Evolutionary conservation across 1,139 yeast genomes (phyloP).

Genomic region (Debaryomyces singareniensis): DNA sequence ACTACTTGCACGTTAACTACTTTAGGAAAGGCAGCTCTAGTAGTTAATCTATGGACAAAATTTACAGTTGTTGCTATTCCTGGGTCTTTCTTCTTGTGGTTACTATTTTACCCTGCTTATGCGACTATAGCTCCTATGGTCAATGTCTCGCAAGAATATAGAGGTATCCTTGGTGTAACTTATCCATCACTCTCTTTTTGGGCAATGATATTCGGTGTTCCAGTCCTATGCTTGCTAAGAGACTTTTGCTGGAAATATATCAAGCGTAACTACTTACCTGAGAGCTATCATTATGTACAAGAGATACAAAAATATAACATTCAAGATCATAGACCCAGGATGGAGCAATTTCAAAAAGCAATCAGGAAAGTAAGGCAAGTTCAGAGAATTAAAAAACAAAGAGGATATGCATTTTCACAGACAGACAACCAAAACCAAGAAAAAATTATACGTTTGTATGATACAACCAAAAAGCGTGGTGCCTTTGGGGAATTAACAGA

Average conservation of each 20-base stretch:
- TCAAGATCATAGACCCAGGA: constrained; percentile 89
- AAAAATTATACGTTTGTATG: constrained; percentile 85
- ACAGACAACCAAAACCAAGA: constrained; percentile 92
- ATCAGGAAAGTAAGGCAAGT: constrained; percentile 96
- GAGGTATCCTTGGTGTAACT: constrained; percentile 70
- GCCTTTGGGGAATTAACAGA: constrained; percentile 42
- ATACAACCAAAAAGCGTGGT: constrained; percentile 71
- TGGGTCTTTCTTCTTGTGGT: constrained; percentile 84
- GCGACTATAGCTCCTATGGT: constrained; percentile 79
- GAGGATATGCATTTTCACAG: constrained; percentile 98
- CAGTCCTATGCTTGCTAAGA: constrained; percentile 71
- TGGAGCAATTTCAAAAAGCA: constrained; percentile 96
- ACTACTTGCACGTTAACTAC: constrained; percentile 87
- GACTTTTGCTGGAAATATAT: constrained; percentile 94
- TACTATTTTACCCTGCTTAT: constrained; percentile 81
- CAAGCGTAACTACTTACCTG: constrained; percentile 86
- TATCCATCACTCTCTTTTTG: constrained; percentile 81
- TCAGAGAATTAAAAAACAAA: constrained; percentile 94
- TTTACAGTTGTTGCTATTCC: constrained; percentile 90
- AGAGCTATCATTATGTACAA: constrained; percentile 90
- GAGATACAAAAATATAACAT: constrained; percentile 94
- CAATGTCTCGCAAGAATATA: constrained; percentile 77
- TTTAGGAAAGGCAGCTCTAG: constrained; percentile 88
- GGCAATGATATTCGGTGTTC: constrained; percentile 73
- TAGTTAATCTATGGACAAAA: constrained; percentile 93